Percentiles rank a stretch among this genome's conserved stretches.
Conservation (phyloP, 176 grass and related monocot species). For the Hsuehochloa calcarea region DNA sequence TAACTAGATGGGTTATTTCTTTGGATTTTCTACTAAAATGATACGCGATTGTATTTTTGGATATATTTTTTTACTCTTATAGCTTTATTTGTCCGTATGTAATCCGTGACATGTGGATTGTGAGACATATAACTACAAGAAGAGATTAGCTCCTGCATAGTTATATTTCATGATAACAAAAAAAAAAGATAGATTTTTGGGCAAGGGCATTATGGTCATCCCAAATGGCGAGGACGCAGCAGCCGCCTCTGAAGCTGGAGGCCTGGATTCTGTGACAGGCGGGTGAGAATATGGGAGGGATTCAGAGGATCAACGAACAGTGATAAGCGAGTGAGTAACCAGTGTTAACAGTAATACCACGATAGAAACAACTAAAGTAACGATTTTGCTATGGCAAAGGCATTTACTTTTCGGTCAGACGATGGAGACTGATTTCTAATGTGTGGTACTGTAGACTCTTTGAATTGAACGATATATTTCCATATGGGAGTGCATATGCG, state of each 20-base stretch:
- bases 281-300: background rate
- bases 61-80: background rate
- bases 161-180: too few relatives aligned
- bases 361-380: too few relatives aligned
- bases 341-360: too few relatives aligned
- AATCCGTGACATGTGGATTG: background rate
- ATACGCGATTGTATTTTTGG: background rate
- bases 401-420: too few relatives aligned
- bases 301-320: too few relatives aligned
- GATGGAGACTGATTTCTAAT: too few relatives aligned
- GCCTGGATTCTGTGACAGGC: slow-evolving; percentile 12
- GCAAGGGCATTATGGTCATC: slow-evolving; percentile 13
- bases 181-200: background rate
- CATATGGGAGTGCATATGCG: slow-evolving; percentile 30
- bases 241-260: background rate
- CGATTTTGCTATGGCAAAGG: too few relatives aligned
- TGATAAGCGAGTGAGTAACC: too few relatives aligned
- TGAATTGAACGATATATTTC: too few relatives aligned
- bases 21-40: background rate
- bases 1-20: background rate
- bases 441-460: too few relatives aligned
- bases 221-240: background rate
- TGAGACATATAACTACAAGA: background rate
- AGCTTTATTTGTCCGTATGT: too few relatives aligned
- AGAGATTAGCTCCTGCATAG: too few relatives aligned